Evolutionary conservation across 352 stramenopile genomes (phyloP).

Genomic region (Phytophthora nicotianae): DNA sequence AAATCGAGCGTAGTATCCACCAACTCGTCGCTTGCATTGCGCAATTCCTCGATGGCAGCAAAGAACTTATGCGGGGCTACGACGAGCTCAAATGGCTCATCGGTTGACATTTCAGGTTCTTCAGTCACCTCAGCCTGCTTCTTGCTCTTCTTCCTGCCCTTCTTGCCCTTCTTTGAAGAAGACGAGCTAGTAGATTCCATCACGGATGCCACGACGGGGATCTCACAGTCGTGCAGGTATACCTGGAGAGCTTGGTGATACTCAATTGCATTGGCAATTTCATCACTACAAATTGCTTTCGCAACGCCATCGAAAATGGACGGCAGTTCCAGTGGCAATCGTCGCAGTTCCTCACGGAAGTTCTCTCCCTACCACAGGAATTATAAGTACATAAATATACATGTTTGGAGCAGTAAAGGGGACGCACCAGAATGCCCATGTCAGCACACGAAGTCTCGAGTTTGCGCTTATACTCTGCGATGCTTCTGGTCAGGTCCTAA

Average conservation of each 20-base stretch:
- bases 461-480: constrained; percentile 76
- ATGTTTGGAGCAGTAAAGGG: background rate
- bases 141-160: constrained; percentile 38
- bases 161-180: constrained; percentile 55
- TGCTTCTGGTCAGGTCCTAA: constrained; percentile 73
- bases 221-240: constrained; percentile 66
- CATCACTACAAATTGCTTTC: constrained; percentile 43
- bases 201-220: constrained; percentile 31
- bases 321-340: constrained; percentile 60
- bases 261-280: constrained; percentile 48
- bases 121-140: constrained; percentile 24
- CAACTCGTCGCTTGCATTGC: constrained; percentile 44
- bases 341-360: constrained; percentile 72
- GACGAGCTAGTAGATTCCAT: constrained; percentile 9
- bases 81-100: constrained; percentile 49
- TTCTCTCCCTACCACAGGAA: constrained; percentile 41
- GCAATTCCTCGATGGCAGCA: constrained; percentile 56
- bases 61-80: constrained; percentile 57
- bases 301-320: constrained; percentile 56
- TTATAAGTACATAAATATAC: constrained; percentile 7
- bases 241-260: constrained; percentile 74
- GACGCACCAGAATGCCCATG: constrained; percentile 65
- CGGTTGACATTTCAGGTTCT: constrained; percentile 10
- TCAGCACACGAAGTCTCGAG: constrained; percentile 56
- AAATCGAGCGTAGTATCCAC: constrained; percentile 44